Percentiles rank a stretch among this genome's conserved stretches.
These are phyloP conservation scores for Zygotorulaspora mrakii DNA, from an alignment of 1,139 yeast genomes.

Conservation along the genomic window DNA sequence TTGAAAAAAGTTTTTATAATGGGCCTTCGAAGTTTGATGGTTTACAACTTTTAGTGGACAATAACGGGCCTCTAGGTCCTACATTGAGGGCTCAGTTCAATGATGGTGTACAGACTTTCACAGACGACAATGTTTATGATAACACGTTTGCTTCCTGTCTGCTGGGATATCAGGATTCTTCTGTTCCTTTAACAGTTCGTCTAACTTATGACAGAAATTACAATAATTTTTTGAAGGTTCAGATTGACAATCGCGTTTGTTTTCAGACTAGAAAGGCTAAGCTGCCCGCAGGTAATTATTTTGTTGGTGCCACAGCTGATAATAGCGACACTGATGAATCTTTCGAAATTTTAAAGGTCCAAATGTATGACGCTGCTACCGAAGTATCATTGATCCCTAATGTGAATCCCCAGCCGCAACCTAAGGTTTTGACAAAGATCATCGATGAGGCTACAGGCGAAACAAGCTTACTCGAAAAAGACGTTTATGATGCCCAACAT, in stretches of 20 bases:
- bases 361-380: constrained; percentile 51
- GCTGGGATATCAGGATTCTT: constrained; percentile 58
- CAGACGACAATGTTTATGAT: constrained; percentile 29
- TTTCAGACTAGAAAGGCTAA: constrained; percentile 56
- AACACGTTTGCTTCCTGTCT: constrained; percentile 53
- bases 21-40: constrained; percentile 51
- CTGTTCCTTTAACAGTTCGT: constrained; percentile 66
- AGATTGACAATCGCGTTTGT: constrained; percentile 66
- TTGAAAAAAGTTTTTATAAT: constrained; percentile 19
- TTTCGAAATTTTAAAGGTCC: constrained; percentile 57
- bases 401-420: constrained; percentile 50
- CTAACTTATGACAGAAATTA: constrained; percentile 50
- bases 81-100: constrained; percentile 51
- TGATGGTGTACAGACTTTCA: constrained; percentile 42
- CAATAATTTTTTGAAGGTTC: constrained; percentile 51
- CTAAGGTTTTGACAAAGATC: constrained; percentile 36
- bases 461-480: constrained; percentile 31
- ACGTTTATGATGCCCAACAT: constrained; percentile 27
- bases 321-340: constrained; percentile 44
- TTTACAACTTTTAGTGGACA: constrained; percentile 52
- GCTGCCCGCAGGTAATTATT: constrained; percentile 27
- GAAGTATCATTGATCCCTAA: constrained; percentile 56
- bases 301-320: constrained; percentile 55
- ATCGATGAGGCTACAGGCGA: constrained; percentile 35
- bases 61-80: constrained; percentile 44